Evolutionary conservation across 2,329 filamentous ascomycete genomes (phyloP), one percentile per base, ranked within the genome.

Genomic region (Blumeria hordei): DNA sequence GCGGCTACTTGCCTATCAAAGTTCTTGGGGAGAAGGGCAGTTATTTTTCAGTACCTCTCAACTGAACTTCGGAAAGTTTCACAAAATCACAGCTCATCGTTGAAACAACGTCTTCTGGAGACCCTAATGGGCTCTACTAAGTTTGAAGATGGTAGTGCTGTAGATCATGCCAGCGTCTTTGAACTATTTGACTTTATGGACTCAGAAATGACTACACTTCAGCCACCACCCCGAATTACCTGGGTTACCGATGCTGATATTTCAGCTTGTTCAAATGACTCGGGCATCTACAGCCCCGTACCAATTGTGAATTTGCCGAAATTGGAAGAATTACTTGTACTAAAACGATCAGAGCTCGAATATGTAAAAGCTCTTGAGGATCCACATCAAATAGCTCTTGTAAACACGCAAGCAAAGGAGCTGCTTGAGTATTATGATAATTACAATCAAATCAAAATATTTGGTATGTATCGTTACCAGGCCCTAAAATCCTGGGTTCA

Each of bases 141-240:
- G 10, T 71, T 80, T 16, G 76, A 82, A 12, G 78, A 77, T 57
- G 81, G 82, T 51, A 77, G 85, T 55, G 71, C 78, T 5, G 71
- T 83, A 39, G 57, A 70, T 33, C 83, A 87, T 56, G 75, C 82
- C 0, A 88, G 84, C 3, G 76, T 96, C 6, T 94, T 96, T 63
- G 88, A 95, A 60, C 74, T 96, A 21, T 92, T 94, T 62, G 92
- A 98, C 68, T 96, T 96, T 63, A 76, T 92, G 57, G 80, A 85
- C 58, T 67, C 83, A 10, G 73, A 77, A 51, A 71, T 80, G 41
- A 67, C 69, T 0, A 66, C 67, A 56, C 64, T 67, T 11, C 62
- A 69, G 45, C 66, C 70, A 4, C 64, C 74, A 1, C 67, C 75
- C 2, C 78, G 80, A 2, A 69, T 84, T 18, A 68, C 71, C 43